Evolutionary conservation across 2,329 filamentous ascomycete species (phyloP).

Genomic region (Lojkania enalia): DNA sequence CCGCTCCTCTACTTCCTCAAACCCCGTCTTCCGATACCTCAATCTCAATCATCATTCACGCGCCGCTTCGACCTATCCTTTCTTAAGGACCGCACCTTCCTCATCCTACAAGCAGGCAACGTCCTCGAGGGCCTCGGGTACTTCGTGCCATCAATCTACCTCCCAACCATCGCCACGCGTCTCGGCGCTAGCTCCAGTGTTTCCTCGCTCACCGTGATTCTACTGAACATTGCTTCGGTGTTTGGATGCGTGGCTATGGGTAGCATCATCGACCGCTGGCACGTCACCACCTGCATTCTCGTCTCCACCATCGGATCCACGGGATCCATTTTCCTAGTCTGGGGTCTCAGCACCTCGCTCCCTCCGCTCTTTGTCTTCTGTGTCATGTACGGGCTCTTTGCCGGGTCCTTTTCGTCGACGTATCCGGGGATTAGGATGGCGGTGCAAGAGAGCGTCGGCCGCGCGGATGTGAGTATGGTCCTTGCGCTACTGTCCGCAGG

Average conservation of each 20-base stretch:
- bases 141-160: constrained; percentile 46
- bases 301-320: constrained; percentile 48
- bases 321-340: constrained; percentile 49
- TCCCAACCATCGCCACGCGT: constrained; percentile 40
- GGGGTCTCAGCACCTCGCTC: constrained; percentile 50
- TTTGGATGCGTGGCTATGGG: constrained; percentile 44
- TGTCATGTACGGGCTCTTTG: constrained; percentile 43
- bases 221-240: constrained; percentile 43
- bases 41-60: constrained; percentile 11
- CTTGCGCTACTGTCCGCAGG: constrained; percentile 52
- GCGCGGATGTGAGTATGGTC: constrained; percentile 49
- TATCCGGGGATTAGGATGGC: constrained; percentile 32
- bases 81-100: constrained; percentile 33
- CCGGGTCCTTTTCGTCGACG: constrained; percentile 28
- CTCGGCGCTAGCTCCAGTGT: constrained; percentile 28
- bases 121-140: constrained; percentile 45
- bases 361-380: constrained; percentile 38
- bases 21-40: constrained; percentile 34
- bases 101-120: constrained; percentile 40
- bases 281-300: constrained; percentile 47
- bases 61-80: constrained; percentile 37
- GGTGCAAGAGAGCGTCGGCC: constrained; percentile 18
- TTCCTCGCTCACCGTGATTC: constrained; percentile 38
- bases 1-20: constrained; percentile 41
- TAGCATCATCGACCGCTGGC: constrained; percentile 46